Evolutionary conservation across 352 stramenopile species (phyloP).

Genomic region (Phytophthora citricola): DNA sequence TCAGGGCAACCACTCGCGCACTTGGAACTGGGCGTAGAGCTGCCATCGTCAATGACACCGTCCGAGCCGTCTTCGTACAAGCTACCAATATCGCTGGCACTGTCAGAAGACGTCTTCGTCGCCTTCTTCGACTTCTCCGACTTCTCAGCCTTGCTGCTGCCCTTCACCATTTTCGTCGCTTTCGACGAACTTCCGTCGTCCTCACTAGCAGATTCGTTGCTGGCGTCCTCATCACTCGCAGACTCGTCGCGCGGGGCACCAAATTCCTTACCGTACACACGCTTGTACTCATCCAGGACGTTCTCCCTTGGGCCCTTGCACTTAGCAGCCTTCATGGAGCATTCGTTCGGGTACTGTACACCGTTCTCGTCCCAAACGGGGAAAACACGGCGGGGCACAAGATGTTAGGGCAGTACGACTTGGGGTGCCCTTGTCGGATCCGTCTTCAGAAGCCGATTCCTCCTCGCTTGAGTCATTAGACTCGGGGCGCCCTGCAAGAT

Average conservation of each 20-base stretch:
- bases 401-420: constrained; percentile 21
- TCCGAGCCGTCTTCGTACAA: constrained; percentile 29
- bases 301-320: constrained; percentile 40
- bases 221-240: background rate
- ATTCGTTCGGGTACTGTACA: constrained; percentile 42
- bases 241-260: constrained; percentile 9
- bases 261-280: constrained; percentile 28
- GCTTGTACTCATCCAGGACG: constrained; percentile 23
- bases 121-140: constrained; percentile 11
- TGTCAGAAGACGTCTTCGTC: constrained; percentile 8
- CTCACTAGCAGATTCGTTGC: constrained; percentile 2
- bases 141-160: constrained; percentile 7
- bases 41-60: constrained; percentile 20
- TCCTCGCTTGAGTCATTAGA: background rate
- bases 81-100: constrained; percentile 10
- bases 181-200: background rate
- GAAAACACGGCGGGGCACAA: constrained; percentile 37
- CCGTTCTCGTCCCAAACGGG: constrained; percentile 41
- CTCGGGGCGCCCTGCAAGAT: background rate
- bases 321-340: constrained; percentile 33
- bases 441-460: constrained; percentile 1
- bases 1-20: constrained; percentile 32
- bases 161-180: constrained; percentile 11
- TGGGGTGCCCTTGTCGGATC: background rate
- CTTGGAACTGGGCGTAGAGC: constrained; percentile 1